Conservation (phyloP, 2,329 filamentous ascomycete genomes). For the Teratosphaeria zuluensis region DNA sequence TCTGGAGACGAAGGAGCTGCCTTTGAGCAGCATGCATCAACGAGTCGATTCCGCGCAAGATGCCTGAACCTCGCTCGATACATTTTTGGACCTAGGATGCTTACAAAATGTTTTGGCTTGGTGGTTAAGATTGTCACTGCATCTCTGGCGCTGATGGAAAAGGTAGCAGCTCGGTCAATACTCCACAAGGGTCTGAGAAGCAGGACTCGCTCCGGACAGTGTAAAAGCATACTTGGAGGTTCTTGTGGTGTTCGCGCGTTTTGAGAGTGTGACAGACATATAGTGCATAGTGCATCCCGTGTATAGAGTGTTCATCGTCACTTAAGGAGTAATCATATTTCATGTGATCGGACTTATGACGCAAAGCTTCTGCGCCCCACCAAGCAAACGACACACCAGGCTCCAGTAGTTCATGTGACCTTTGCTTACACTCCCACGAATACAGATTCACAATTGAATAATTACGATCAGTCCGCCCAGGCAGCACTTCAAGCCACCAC, state of each 20-base stretch:
- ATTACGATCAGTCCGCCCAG: background rate
- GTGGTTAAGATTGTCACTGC: background rate
- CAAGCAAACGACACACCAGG: background rate
- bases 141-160: background rate
- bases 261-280: too few species aligned
- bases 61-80: background rate
- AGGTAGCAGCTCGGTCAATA: background rate
- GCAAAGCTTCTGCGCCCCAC: background rate
- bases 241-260: too few species aligned
- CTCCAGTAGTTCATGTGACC: background rate
- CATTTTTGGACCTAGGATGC: background rate
- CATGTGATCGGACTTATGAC: background rate
- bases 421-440: background rate
- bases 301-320: too few species aligned
- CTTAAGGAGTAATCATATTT: background rate
- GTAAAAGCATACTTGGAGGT: too few species aligned
- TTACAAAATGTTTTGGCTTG: background rate
- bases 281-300: too few species aligned
- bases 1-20: slow-evolving; percentile 21
- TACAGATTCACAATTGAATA: background rate
- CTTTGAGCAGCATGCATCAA: slow-evolving; percentile 24
- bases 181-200: too few species aligned
- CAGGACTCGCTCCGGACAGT: too few species aligned
- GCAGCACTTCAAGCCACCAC: background rate
- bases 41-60: slow-evolving; percentile 19